Evolutionary conservation across 768 basidiomycete genomes (phyloP), one percentile per base, ranked within the genome.

Genomic region (Roridomyces roridus): DNA sequence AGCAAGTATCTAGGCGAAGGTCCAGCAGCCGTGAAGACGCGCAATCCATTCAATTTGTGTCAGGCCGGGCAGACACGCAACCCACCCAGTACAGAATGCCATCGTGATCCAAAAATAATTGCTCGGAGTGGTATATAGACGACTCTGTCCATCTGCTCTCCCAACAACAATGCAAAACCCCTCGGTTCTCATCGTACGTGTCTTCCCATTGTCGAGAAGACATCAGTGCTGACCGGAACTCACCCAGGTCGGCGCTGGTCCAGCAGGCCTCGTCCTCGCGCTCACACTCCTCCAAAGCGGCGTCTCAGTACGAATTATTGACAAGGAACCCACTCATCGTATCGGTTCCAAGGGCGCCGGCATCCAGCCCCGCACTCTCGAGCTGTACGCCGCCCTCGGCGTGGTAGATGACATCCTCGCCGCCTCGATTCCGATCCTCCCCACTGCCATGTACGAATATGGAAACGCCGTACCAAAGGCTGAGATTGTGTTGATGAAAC

Each of bases 301-400:
- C 12, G 44, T 34, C 21, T 18, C 28, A 18, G 44, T 46, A 18
- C 44, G 44, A 25, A 15, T 25, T 34, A 26, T 23, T 14, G 41
- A 52, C 41, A 39, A 28, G 17, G 25, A 26, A 9, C 21, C 6
- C 5, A 55, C 17, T 18, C 15, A 7, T 40, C 29, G 29, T 14
- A 14, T 31, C 14, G 29, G 29, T 7, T 31, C 29, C 29, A 31
- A 31, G 29, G 29, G 29, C 29, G 29, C 29, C 29, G 29, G 29
- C 29, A 37, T 50, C 15, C 56, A 81, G 77, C 79, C 78, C 8
- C 75, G 80, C 10, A 73, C 80, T 6, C 67, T 80, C 25, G 80
- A 84, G 62, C 59, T 79, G 5, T 77, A 80, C 49, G 67, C 72
- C 17, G 68, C 70, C 42, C 69, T 84, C 26, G 67, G 74, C 12